Base-by-base conservation (phyloP, 2,329 filamentous ascomycete genomes). In the Fusarium proliferatum region DNA sequence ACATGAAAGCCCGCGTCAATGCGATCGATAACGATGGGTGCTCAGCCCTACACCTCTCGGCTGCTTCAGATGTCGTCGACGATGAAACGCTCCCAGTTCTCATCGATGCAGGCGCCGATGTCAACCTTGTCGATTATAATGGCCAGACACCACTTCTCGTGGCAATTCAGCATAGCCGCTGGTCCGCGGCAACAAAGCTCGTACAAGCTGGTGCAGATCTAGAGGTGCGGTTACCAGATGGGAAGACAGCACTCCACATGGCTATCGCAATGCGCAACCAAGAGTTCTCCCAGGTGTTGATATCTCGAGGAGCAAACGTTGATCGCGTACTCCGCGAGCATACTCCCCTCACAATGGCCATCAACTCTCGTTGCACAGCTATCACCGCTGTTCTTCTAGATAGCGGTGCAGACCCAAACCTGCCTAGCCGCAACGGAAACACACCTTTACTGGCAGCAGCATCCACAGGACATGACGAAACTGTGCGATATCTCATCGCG, bases 201-300 rank as follows among this genome's bases (percentile, higher is more conserved):
- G 75, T 78, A 21, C 77, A 78, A 39, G 74, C 77, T 53, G 77
- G 77, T 16, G 77, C 77, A 38, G 72, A 78, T 57, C 51, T 78
- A 11, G 77, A 78, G 48, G 68, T 78, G 19, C 74, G 76, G 9
- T 61, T 73, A 33, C 74, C 75, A 11, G 74, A 78, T 38, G 77
- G 77, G 5, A 78, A 73, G 63, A 78, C 77, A n/a, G 77, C 76
- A 16, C 76, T 78, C 26, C 77, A 78, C 58, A 39, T 78, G 49
- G 64, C 77, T 33, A 78, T 78, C 38, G 62, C 74, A 7, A 76
- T 78, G 75, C 75, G 77, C 19, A 78, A 78, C 38, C 77, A 78
- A 53, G 77, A 78, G 55, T 73, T 78, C 28, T 72, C 77, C 10
- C 77, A 78, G 28, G 51, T 78, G 9, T 34, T 78, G n/a, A 70